These are phyloP conservation scores for Actinomucor elegans DNA, from an alignment of 371 early-diverging fungal species.

Conservation along the genomic window DNA sequence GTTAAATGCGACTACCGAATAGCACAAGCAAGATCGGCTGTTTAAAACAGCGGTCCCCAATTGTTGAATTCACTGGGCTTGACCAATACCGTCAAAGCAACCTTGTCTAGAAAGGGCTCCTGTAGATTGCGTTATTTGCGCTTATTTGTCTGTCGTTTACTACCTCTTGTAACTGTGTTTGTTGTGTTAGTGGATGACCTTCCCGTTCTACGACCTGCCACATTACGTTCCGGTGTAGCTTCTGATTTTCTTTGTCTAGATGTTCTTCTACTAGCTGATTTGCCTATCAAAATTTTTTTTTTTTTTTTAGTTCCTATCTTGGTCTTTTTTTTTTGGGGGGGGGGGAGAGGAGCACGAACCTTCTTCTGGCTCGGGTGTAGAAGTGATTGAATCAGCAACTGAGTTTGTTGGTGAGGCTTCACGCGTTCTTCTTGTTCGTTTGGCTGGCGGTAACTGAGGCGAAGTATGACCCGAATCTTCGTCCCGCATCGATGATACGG, in stretches of 20 bases:
- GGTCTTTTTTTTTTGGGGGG: not conserved
- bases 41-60: conserved; percentile 4
- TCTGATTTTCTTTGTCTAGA: conserved; percentile 25
- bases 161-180: conserved; percentile 6
- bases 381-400: conserved; percentile 50
- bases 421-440: conserved; percentile 43
- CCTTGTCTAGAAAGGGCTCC: too few species aligned
- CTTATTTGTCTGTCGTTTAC: conserved; percentile 25
- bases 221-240: conserved; percentile 24
- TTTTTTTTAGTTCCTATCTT: not conserved
- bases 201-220: conserved; percentile 9
- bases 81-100: too few species aligned
- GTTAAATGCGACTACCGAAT: not conserved
- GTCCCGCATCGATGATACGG: conserved; percentile 18
- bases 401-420: conserved; percentile 59
- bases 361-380: conserved; percentile 65
- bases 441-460: conserved; percentile 35
- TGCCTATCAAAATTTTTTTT: conserved; percentile 2
- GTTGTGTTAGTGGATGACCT: conserved; percentile 18
- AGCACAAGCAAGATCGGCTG: not conserved
- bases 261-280: conserved; percentile 25
- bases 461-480: conserved; percentile 33
- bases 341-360: conserved; percentile 23
- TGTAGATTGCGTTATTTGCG: conserved; percentile 13
- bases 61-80: not conserved